Conservation (phyloP, 192 early-diverging fungal species). For the Backusella westeae region DNA sequence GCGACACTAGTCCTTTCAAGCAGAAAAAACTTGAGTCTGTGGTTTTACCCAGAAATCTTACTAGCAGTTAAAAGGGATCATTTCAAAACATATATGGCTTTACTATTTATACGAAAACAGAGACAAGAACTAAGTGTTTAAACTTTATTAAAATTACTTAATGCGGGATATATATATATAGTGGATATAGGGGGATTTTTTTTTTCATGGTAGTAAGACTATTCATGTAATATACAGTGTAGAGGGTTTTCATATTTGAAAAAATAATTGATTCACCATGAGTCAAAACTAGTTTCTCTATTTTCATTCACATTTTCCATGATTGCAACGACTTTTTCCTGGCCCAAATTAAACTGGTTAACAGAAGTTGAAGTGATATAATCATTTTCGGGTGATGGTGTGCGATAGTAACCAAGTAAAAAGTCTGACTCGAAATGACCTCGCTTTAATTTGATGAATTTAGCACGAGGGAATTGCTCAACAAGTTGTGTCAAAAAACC, state of each 20-base stretch:
- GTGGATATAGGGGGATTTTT: neutral
- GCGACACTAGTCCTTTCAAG: too few relatives aligned
- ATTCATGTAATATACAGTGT: neutral
- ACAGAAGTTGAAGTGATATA: neutral
- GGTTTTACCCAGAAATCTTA: too few relatives aligned
- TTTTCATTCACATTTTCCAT: conserved; percentile 5
- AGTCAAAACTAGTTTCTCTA: neutral
- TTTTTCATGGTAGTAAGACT: neutral
- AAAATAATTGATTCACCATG: neutral
- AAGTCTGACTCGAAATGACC: conserved; percentile 6
- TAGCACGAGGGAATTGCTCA: neutral
- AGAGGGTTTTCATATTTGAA: neutral
- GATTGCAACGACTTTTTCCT: neutral
- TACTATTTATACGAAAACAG: too few relatives aligned
- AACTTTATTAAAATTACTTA: neutral
- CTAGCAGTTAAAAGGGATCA: too few relatives aligned
- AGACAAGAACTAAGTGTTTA: neutral
- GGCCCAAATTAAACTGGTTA: conserved; percentile 1
- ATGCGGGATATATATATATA: neutral
- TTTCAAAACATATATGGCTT: too few relatives aligned
- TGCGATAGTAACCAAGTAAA: neutral
- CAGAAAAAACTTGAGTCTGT: too few relatives aligned
- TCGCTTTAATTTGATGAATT: neutral
- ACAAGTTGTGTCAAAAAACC: neutral
- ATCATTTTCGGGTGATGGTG: neutral